A percentile compares a stretch with the other conserved stretches of the same genome.
These are phyloP conservation scores for Ailanthus altissimus DNA, from an alignment of 345 rosid genomes.

Conservation along the genomic window DNA sequence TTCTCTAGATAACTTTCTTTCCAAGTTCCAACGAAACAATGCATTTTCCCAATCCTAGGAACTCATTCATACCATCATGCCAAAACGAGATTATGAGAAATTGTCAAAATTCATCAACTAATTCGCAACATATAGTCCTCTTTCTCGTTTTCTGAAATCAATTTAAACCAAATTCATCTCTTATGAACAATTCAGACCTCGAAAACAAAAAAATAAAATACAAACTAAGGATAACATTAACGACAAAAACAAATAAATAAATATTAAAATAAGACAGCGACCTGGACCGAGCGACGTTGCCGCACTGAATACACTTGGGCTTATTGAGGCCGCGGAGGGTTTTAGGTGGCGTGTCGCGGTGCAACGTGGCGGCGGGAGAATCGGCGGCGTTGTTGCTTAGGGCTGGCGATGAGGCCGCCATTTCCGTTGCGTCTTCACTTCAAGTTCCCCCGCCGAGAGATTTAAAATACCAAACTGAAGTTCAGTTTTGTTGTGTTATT, in stretches of 20 bases:
- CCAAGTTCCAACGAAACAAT: background rate
- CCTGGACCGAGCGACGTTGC: slow-evolving; percentile 99
- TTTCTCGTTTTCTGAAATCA: background rate
- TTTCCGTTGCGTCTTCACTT: slow-evolving; percentile 17
- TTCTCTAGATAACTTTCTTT: background rate
- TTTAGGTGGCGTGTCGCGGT: slow-evolving; percentile 55
- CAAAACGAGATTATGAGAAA: background rate
- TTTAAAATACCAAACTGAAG: slow-evolving; percentile 18
- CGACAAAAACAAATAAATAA: background rate
- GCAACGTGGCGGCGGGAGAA: slow-evolving; percentile 15
- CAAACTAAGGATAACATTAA: slow-evolving; percentile 9
- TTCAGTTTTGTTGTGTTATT: background rate
- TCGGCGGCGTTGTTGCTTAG: slow-evolving; percentile 34
- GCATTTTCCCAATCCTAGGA: slow-evolving; percentile 1
- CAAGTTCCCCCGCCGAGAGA: slow-evolving; percentile 9
- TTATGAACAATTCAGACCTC: background rate
- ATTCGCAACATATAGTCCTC: background rate
- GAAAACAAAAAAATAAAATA: background rate
- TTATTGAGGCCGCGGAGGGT: slow-evolving; percentile 96
- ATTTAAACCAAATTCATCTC: background rate
- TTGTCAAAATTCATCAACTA: background rate
- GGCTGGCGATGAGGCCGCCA: slow-evolving; percentile 68
- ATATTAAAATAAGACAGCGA: slow-evolving; percentile 4
- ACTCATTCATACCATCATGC: background rate
- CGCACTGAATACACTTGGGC: slow-evolving; percentile 95